phyloP scores from a whole-genome alignment of 805 yeast species.

The Torulaspora gathmanii region DNA sequence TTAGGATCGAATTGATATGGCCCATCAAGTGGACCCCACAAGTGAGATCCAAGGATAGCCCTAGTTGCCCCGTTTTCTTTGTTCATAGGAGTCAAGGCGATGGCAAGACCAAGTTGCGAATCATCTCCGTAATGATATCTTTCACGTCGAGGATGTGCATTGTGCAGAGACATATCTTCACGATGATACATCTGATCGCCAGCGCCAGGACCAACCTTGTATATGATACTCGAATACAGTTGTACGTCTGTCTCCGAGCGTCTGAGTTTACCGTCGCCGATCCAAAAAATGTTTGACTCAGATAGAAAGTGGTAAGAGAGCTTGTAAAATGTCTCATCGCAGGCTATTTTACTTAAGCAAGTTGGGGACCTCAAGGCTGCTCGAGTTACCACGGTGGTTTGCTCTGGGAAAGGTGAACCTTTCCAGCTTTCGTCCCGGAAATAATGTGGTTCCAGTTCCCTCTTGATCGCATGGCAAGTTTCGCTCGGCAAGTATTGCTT shows the following conservation, averaged over 20 bases:
- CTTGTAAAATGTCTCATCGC: conserved; percentile 9
- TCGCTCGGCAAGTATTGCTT: conserved; percentile 17
- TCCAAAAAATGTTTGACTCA: conserved; percentile 19
- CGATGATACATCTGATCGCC: conserved; percentile 28
- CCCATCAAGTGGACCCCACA: conserved; percentile 30
- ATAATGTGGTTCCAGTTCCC: conserved; percentile 25
- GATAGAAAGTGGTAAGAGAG: conserved; percentile 14
- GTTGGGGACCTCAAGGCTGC: conserved; percentile 18
- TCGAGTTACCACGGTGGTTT: conserved; percentile 26
- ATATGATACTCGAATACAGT: conserved; percentile 26
- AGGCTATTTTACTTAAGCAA: conserved; percentile 13
- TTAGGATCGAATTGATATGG: conserved; percentile 23
- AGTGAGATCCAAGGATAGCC: conserved; percentile 36
- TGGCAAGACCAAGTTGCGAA: conserved; percentile 11
- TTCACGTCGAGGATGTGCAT: conserved; percentile 16
- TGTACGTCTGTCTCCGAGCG: conserved; percentile 24
- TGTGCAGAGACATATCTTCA: conserved; percentile 33
- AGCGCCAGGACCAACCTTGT: conserved; percentile 32
- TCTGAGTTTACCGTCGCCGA: conserved; percentile 16
- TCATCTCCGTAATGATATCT: conserved; percentile 14
- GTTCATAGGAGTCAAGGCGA: conserved; percentile 18
- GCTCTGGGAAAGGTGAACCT: conserved; percentile 25
- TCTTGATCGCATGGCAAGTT: conserved; percentile 15
- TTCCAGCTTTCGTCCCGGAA: conserved; percentile 26
- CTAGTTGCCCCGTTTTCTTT: conserved; percentile 34